A percentile compares a stretch with the other conserved stretches of the same genome.
These are phyloP conservation scores for Limnomonas spitsbergensis DNA, from an alignment of 139 green algal species.

Conservation along the genomic window DNA sequence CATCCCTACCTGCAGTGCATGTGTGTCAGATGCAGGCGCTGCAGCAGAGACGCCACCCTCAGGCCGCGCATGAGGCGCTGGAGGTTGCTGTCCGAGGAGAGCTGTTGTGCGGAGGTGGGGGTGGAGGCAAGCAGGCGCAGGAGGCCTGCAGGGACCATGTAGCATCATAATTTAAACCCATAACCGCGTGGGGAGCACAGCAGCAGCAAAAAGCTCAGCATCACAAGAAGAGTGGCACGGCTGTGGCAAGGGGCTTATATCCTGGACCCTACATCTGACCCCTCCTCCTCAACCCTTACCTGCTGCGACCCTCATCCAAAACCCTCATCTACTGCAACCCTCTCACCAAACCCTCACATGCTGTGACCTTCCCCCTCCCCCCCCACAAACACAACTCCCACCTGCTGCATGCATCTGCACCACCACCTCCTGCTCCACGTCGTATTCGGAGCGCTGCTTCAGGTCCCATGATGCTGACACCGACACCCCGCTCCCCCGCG, in stretches of 20 bases:
- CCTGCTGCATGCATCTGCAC: not conserved
- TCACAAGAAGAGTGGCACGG: too few species aligned
- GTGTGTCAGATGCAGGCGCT: not conserved
- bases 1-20: not conserved
- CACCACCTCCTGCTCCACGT: not conserved
- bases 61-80: not conserved
- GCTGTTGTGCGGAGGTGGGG: not conserved
- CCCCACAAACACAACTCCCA: too few species aligned
- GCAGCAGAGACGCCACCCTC: not conserved
- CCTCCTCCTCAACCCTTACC: too few species aligned
- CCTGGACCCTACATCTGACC: too few species aligned
- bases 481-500: not conserved
- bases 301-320: too few species aligned
- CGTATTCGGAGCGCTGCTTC: not conserved
- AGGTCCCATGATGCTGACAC: slow-evolving; percentile 1
- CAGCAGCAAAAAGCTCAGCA: too few species aligned
- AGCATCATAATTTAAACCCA: too few species aligned
- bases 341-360: too few species aligned
- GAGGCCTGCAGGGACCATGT: not conserved
- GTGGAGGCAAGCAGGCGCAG: not conserved
- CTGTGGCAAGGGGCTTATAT: too few species aligned
- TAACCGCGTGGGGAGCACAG: too few species aligned
- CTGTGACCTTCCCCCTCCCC: too few species aligned
- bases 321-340: too few species aligned
- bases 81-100: not conserved